Percentiles rank a stretch among this genome's conserved stretches.
Evolutionary conservation across 371 early-diverging fungal genomes (phyloP).

Genomic region (Basidiobolus meristosporus): DNA sequence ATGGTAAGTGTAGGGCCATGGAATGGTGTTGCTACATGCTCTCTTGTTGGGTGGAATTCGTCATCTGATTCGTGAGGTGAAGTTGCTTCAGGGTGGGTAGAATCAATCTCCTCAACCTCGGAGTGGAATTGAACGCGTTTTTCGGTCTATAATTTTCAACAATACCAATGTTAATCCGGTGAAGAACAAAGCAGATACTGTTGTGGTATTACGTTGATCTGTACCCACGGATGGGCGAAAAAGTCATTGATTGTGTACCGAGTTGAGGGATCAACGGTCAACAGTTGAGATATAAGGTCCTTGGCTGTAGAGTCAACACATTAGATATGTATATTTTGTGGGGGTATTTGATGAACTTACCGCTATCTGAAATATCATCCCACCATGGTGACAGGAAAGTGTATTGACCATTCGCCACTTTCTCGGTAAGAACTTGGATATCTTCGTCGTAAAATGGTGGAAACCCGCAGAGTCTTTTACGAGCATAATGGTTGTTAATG

Average conservation of each 20-base stretch:
- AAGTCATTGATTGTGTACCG: constrained; percentile 72
- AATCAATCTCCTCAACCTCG: too few species aligned
- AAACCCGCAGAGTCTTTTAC: constrained; percentile 76
- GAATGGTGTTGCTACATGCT: neutral
- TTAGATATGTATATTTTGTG: too few species aligned
- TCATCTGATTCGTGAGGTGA: too few species aligned
- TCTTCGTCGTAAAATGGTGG: constrained; percentile 82
- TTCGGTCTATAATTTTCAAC: too few species aligned
- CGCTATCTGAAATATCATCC: constrained; percentile 58
- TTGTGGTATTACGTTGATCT: too few species aligned
- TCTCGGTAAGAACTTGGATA: constrained; percentile 46
- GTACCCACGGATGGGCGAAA: constrained; percentile 65
- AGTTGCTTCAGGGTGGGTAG: too few species aligned
- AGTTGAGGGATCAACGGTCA: constrained; percentile 62
- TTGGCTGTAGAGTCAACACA: too few species aligned
- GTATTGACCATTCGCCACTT: constrained; percentile 56
- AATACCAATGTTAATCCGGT: too few species aligned
- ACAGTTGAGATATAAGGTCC: constrained; percentile 60
- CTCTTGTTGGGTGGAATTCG: constrained; percentile 1
- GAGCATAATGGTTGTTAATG: too few species aligned
- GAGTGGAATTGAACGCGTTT: too few species aligned
- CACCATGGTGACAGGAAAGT: constrained; percentile 73
- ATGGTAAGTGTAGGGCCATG: neutral
- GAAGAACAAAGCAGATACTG: too few species aligned
- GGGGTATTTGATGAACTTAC: too few species aligned